A percentile compares a stretch with the other conserved stretches of the same genome.
Conservation (phyloP, 495 filamentous ascomycete species). For the Penicillium waksmanii region DNA sequence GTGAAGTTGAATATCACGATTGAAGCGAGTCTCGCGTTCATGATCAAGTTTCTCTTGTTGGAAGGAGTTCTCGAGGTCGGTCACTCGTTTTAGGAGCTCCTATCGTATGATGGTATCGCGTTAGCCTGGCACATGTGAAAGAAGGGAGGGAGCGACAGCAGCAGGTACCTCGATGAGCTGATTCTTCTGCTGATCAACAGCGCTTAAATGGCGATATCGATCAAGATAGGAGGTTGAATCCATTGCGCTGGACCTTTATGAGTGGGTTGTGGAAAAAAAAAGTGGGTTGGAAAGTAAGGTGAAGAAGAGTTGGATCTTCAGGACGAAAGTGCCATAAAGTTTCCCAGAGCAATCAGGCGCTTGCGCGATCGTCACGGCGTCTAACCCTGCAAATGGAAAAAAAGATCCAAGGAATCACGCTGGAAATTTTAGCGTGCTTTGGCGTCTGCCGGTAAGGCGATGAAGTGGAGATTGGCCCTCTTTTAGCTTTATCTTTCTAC, state of each 20-base stretch:
- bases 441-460: neutral
- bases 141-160: neutral
- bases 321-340: conserved; percentile 16
- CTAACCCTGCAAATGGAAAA: conserved; percentile 11
- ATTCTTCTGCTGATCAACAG: conserved; percentile 55
- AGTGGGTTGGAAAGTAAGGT: conserved; percentile 10
- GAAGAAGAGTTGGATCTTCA: conserved; percentile 16
- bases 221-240: conserved; percentile 42
- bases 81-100: conserved; percentile 55
- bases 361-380: conserved; percentile 21
- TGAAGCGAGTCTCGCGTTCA: conserved; percentile 58
- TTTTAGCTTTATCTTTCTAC: conserved; percentile 12
- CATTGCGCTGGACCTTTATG: conserved; percentile 26
- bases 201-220: conserved; percentile 51
- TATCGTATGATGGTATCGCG: conserved; percentile 23
- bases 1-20: conserved; percentile 56
- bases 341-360: conserved; percentile 11
- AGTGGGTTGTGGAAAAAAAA: neutral
- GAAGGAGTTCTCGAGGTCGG: conserved; percentile 50
- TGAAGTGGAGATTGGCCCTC: conserved; percentile 3
- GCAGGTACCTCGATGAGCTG: conserved; percentile 53
- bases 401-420: neutral
- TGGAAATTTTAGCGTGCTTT: neutral
- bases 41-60: conserved; percentile 55
- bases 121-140: conserved; percentile 19